phyloP scores from a whole-genome alignment of 2,329 filamentous ascomycete genomes.

The Alternaria sp. region DNA sequence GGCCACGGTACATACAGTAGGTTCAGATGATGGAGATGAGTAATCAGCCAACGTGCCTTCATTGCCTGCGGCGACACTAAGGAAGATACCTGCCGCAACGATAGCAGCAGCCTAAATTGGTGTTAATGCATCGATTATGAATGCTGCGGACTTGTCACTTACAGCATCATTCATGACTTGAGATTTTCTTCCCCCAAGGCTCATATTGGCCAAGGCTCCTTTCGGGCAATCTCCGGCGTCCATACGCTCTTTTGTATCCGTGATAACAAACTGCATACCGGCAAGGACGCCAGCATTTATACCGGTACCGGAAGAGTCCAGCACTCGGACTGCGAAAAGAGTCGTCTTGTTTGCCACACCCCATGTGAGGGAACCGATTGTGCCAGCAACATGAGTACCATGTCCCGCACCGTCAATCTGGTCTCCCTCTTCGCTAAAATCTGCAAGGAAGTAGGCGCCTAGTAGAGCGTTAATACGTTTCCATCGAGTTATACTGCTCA shows the following conservation, averaged over 20 bases:
- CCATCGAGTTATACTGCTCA: not conserved
- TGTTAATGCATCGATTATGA: not conserved
- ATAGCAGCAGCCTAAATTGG: constrained; percentile 40
- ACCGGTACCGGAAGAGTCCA: constrained; percentile 39
- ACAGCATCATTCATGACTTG: constrained; percentile 38
- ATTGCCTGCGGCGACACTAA: constrained; percentile 52
- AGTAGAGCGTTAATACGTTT: not conserved
- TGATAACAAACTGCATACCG: constrained; percentile 36
- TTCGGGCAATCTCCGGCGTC: constrained; percentile 31
- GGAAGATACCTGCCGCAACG: constrained; percentile 46
- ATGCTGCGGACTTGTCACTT: not conserved
- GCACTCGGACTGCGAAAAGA: constrained; percentile 50
- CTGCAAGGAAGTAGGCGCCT: constrained; percentile 40
- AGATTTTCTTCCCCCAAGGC: constrained; percentile 42
- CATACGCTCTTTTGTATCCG: constrained; percentile 18
- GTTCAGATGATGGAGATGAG: constrained; percentile 47
- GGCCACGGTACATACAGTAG: constrained; percentile 51
- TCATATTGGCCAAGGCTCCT: constrained; percentile 46
- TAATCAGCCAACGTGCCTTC: constrained; percentile 33
- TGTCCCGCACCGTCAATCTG: constrained; percentile 43
- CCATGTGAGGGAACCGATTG: constrained; percentile 41
- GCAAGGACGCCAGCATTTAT: constrained; percentile 36
- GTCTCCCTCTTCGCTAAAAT: constrained; percentile 35
- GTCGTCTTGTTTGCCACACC: constrained; percentile 49
- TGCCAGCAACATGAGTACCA: constrained; percentile 51